A percentile compares a stretch with the other conserved stretches of the same genome.
phyloP scores from a whole-genome alignment of 1,139 yeast genomes.

The Magnusiomyces suaveolens region DNA sequence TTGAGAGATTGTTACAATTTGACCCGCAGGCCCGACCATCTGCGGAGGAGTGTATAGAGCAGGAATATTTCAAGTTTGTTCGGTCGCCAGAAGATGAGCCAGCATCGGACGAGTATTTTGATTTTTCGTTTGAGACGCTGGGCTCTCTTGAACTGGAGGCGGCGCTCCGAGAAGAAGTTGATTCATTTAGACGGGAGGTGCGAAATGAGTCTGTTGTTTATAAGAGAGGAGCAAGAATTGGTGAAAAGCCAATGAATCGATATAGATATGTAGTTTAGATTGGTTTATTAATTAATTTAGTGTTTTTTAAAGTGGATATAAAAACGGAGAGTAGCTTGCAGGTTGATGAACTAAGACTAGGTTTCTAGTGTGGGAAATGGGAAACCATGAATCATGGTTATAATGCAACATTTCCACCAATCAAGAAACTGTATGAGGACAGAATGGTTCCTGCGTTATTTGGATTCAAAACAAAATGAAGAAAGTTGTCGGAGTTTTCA shows the following conservation, averaged over 20 bases:
- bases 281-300: background rate
- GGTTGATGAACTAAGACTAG: too few species aligned
- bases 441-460: too few species aligned
- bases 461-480: too few species aligned
- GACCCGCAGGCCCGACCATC: slow-evolving; percentile 73
- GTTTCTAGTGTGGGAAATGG: too few species aligned
- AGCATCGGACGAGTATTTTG: slow-evolving; percentile 58
- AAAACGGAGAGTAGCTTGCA: too few species aligned
- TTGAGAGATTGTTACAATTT: slow-evolving; percentile 62
- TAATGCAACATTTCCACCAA: too few species aligned
- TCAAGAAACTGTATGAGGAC: too few species aligned
- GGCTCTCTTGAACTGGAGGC: slow-evolving; percentile 24
- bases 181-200: slow-evolving; percentile 60
- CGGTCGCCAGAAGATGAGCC: slow-evolving; percentile 84
- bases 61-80: slow-evolving; percentile 72
- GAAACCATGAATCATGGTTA: too few species aligned
- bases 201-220: slow-evolving; percentile 30
- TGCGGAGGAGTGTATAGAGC: slow-evolving; percentile 72
- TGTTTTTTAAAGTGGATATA: too few species aligned
- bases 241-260: background rate
- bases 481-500: too few species aligned
- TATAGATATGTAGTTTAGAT: background rate
- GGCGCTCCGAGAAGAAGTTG: slow-evolving; percentile 53
- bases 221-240: background rate
- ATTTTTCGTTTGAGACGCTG: slow-evolving; percentile 68